Conservation (phyloP, 306 rosid species). For the Castanea sativa region DNA sequence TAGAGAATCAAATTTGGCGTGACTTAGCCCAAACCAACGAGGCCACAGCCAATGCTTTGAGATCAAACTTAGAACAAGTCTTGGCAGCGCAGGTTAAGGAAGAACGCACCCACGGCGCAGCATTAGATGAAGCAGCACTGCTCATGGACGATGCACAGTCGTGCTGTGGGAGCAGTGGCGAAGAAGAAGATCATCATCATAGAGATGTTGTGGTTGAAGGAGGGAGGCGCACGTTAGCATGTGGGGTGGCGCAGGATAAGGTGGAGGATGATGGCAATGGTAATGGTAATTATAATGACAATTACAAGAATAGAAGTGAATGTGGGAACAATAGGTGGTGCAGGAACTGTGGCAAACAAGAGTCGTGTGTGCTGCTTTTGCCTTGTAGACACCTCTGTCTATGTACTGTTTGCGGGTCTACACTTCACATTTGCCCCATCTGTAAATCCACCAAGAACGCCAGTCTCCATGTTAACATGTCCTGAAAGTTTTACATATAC, state of each 20-base stretch:
- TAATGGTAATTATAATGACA: neutral
- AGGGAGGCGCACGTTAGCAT: constrained; percentile 32
- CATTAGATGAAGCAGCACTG: neutral
- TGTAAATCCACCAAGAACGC: constrained; percentile 82
- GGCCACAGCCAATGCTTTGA: constrained; percentile 72
- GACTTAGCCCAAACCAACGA: constrained; percentile 83
- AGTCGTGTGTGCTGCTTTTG: constrained; percentile 76
- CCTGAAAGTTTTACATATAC: constrained; percentile 10
- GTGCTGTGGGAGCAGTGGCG: constrained; percentile 60
- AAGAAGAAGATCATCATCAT: neutral
- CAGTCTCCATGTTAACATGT: constrained; percentile 75
- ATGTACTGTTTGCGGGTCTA: constrained; percentile 75
- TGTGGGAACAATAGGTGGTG: constrained; percentile 37
- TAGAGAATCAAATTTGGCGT: constrained; percentile 87
- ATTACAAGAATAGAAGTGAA: neutral
- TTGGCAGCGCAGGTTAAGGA: constrained; percentile 36
- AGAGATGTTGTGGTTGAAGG: neutral
- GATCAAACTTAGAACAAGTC: constrained; percentile 62
- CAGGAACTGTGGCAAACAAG: constrained; percentile 73
- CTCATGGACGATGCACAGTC: constrained; percentile 56
- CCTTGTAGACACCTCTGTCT: constrained; percentile 93
- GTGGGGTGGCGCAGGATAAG: constrained; percentile 18
- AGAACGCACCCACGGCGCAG: constrained; percentile 7
- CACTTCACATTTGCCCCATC: constrained; percentile 71
- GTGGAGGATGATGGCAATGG: constrained; percentile 14